Evolutionary conservation across 305 asterid species (phyloP), one percentile per base, ranked within the genome.

Genomic region (Rubia peregrina): DNA sequence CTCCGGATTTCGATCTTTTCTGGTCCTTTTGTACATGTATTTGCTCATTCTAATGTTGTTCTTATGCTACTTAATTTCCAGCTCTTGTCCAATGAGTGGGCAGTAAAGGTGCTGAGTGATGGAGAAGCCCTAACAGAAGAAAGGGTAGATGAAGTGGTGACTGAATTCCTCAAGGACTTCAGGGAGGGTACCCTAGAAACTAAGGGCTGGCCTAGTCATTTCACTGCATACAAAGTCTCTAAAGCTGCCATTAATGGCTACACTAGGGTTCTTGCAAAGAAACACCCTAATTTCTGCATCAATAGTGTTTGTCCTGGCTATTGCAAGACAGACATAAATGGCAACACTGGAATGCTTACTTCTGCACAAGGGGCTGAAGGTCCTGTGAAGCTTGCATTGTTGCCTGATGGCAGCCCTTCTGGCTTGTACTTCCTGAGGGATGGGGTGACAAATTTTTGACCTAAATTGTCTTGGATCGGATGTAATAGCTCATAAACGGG

Each of bases 321-420:
- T 19, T 60, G 67, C 7, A 46, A 67, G 36, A 74, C 77, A 8
- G 77, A 74, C 44, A 67, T 67, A 38, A 67, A 36, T 48, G 22
- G 41, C 64, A 41, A 74, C 14, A 67, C 68, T 16, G 77, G 77
- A n/a, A 0, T 61, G 8, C 6, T 33, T 8, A 59, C 63, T 61
- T 30, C 70, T 1, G 73, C 7, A 44, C 53, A 65, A 12, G 77
- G 77, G 19, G 77, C 77, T 26, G 51, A 67, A 19, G 60, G 62
- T 10, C 51, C 53, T 8, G 77, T 74, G 11, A 74, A 21, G 72
- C 68, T 67, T 46, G 73, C 73, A 65, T 22, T 74, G 26, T 19
- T 74, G 69, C 77, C 77, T 67, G 55, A 59, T 10, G 73, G 72
- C 38, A 71, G 73, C 33, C 77, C 77, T 61, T 57, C 77, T 57